phyloP scores from a whole-genome alignment of 306 rosid genomes.

The Dryas alaskensis region DNA sequence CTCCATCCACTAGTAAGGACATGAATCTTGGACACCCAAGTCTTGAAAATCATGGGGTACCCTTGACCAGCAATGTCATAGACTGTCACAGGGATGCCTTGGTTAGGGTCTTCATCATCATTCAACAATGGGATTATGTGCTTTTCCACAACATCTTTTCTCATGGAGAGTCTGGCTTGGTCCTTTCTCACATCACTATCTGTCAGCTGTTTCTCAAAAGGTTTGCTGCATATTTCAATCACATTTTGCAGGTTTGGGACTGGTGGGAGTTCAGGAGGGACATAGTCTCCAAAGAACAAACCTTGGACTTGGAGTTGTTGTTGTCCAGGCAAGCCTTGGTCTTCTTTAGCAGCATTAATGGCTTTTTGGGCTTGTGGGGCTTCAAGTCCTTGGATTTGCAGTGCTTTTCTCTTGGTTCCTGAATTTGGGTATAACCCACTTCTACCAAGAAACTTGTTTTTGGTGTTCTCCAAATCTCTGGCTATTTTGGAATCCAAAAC shows the following conservation, averaged over 20 bases:
- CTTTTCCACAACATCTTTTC: no score
- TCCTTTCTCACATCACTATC: no score
- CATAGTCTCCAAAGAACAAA: background rate
- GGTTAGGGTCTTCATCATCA: background rate
- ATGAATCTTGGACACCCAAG: background rate
- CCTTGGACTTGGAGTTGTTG: background rate
- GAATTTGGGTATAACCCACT: background rate
- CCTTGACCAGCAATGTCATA: background rate
- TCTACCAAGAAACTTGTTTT: background rate
- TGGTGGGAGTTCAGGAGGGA: background rate
- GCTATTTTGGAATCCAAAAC: background rate
- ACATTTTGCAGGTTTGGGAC: background rate
- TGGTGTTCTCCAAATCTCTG: background rate
- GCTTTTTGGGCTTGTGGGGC: background rate
- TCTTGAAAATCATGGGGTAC: background rate
- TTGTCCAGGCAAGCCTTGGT: background rate
- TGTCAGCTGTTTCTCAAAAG: constrained; percentile 13
- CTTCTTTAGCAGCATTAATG: background rate
- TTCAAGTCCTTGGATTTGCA: background rate
- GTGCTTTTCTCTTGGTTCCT: background rate
- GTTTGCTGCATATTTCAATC: background rate
- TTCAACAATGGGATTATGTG: background rate
- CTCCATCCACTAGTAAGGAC: background rate
- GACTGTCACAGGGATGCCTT: background rate
- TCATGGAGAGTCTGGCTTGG: no score